phyloP scores from a whole-genome alignment of 1,284 basidiomycete species.

The Sporisorium exsertum region DNA sequence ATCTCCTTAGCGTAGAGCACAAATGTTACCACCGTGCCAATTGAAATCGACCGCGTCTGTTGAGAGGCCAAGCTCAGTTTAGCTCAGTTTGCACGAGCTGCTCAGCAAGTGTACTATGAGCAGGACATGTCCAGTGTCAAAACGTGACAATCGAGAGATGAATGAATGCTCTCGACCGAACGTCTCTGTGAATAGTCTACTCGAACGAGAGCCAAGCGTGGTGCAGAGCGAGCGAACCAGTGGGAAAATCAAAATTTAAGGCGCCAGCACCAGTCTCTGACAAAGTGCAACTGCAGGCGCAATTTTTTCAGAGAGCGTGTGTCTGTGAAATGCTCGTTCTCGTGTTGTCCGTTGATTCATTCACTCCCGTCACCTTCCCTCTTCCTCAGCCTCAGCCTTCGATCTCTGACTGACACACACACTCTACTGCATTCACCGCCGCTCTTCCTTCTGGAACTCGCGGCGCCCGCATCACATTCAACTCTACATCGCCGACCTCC shows the following conservation, averaged over 20 bases:
- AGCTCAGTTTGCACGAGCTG: background rate
- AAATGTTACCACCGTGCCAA: too few species aligned
- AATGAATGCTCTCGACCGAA: conserved; percentile 7
- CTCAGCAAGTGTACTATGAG: background rate
- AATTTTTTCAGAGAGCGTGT: background rate
- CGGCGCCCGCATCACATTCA: background rate
- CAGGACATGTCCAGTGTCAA: background rate
- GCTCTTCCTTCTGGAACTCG: background rate
- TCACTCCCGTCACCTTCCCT: conserved; percentile 15
- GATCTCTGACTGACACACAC: conserved; percentile 5
- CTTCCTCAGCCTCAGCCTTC: conserved; percentile 6
- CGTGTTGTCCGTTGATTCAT: conserved; percentile 13
- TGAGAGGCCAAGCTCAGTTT: background rate
- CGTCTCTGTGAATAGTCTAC: background rate
- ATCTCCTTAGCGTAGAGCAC: background rate
- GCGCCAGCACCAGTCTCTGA: conserved; percentile 2
- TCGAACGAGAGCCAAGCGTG: conserved; percentile 1
- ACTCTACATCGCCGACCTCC: background rate
- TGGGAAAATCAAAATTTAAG: background rate
- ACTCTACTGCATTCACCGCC: background rate
- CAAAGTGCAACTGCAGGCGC: background rate
- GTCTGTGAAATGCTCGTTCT: background rate
- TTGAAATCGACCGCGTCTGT: background rate
- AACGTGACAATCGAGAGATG: background rate
- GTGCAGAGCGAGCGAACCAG: background rate